Conservation (phyloP, 2,329 filamentous ascomycete genomes). For the Trichoderma breve region DNA sequence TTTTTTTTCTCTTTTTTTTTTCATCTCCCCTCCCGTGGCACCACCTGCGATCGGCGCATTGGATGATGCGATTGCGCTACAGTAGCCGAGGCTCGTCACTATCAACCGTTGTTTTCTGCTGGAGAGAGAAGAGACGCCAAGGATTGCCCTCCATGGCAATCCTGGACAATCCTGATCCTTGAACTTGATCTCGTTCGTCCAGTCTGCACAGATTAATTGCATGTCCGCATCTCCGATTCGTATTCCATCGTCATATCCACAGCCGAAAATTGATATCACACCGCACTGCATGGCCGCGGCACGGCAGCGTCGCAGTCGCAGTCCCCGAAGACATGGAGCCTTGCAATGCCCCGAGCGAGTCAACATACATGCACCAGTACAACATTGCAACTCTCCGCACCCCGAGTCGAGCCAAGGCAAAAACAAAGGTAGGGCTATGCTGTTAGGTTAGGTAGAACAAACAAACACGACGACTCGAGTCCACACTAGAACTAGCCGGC, state of each 20-base stretch:
- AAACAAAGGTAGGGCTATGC: neutral
- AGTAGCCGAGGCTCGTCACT: neutral
- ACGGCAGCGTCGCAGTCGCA: neutral
- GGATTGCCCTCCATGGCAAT: neutral
- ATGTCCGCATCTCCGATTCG: neutral
- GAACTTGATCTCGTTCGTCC: neutral
- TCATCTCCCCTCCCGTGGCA: neutral
- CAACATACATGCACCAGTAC: neutral
- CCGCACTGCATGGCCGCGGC: neutral
- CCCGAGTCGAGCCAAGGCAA: neutral
- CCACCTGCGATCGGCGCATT: slow-evolving; percentile 2
- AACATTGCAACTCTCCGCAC: neutral
- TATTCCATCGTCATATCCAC: neutral
- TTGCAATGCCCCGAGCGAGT: neutral
- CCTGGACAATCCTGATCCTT: neutral
- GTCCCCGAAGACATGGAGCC: neutral
- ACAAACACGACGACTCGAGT: neutral
- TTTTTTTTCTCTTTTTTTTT: neutral
- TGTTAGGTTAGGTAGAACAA: neutral
- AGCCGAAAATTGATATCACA: neutral
- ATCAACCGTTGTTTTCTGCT: neutral
- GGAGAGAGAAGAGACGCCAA: neutral
- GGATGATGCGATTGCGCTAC: neutral
- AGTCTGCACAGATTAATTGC: neutral
- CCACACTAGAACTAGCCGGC: neutral